Base-by-base conservation (phyloP, 768 basidiomycete genomes). In the Calocera viscosa region DNA sequence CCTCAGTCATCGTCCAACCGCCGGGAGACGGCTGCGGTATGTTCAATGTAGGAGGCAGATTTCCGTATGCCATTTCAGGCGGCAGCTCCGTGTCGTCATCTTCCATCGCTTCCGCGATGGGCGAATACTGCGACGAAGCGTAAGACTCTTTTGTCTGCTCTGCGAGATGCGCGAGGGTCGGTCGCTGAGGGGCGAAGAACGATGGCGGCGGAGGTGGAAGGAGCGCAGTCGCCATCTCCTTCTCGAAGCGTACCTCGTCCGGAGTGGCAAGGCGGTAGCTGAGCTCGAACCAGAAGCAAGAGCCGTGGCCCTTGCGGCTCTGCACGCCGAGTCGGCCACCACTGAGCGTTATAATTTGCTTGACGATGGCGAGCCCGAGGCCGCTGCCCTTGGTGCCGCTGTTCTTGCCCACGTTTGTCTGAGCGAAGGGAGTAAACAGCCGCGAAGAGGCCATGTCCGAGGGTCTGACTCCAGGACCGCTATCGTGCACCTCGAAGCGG, bases 371-470 rank as follows among this genome's bases (percentile, higher is more conserved):
- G 2, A 76, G 64, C 65, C 75, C 75, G 12, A 76, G 60, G 5
- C 75, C 75, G 19, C 73, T 74, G 1, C 76, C 76, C 70, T 76
- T 76, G 22, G 75, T 75, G 26, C 76, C 76, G 67, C 75, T 75
- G 32, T 75, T 68, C 34, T 74, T 68, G 40, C 76, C 76, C 53
- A 76, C 75, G 60, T 76, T 75, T 11, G 74, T 76, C 49, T 76
- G 75, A 7, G 53, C 64, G 30, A 39, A 74, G 1, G 73, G 72
- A 60, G 72, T 71, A 69, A 74, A 74, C 14, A 74, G 68, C 64
- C 72, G 69, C 47, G 70, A 68, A 53, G 72, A 71, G 7, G 73
- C 70, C 10, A 74, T 64, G 65, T 74, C 73, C 5, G 72, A 73
- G 22, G 71, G 71, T 28, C 70, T 71, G 38, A 73, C 67, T 41